These are phyloP conservation scores for Sugiyamaella paludigena DNA, from an alignment of 1,139 yeast genomes.

Conservation along the genomic window DNA sequence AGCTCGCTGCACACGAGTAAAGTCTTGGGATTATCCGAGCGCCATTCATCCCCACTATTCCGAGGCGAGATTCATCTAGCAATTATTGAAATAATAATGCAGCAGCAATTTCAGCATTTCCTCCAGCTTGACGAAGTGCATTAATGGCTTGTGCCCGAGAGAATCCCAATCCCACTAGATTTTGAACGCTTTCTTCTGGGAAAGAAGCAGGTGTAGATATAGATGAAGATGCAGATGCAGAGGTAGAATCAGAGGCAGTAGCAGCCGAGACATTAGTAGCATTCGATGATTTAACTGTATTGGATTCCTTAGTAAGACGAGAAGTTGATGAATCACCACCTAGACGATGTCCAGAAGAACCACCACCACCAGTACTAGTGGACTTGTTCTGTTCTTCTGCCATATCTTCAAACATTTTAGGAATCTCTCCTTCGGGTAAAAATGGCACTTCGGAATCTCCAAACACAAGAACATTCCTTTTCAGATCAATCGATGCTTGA, in stretches of 20 bases:
- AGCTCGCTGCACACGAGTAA: neutral
- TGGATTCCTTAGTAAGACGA: neutral
- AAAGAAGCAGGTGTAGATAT: slow-evolving; percentile 31
- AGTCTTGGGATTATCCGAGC: too few species aligned
- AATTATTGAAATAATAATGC: slow-evolving; percentile 55
- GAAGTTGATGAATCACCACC: neutral
- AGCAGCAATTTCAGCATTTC: slow-evolving; percentile 85
- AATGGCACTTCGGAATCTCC: slow-evolving; percentile 73
- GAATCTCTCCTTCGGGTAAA: slow-evolving; percentile 70
- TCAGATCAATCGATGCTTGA: slow-evolving; percentile 77
- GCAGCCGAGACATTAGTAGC: slow-evolving; percentile 6
- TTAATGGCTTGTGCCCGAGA: slow-evolving; percentile 56
- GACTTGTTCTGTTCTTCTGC: slow-evolving; percentile 4
- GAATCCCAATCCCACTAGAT: slow-evolving; percentile 69
- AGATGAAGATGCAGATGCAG: slow-evolving; percentile 14
- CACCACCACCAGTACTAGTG: too few species aligned
- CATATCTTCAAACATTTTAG: slow-evolving; percentile 36
- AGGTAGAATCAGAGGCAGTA: slow-evolving; percentile 20
- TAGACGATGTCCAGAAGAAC: slow-evolving; percentile 1
- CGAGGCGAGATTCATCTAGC: too few species aligned
- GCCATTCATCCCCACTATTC: too few species aligned
- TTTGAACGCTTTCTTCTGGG: slow-evolving; percentile 48
- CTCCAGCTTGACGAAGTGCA: slow-evolving; percentile 66
- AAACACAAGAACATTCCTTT: slow-evolving; percentile 61
- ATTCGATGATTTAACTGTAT: neutral